Percentiles rank a stretch among this genome's conserved stretches.
Evolutionary conservation across 2,329 filamentous ascomycete genomes (phyloP).

Genomic region (Polytolypa hystricis): DNA sequence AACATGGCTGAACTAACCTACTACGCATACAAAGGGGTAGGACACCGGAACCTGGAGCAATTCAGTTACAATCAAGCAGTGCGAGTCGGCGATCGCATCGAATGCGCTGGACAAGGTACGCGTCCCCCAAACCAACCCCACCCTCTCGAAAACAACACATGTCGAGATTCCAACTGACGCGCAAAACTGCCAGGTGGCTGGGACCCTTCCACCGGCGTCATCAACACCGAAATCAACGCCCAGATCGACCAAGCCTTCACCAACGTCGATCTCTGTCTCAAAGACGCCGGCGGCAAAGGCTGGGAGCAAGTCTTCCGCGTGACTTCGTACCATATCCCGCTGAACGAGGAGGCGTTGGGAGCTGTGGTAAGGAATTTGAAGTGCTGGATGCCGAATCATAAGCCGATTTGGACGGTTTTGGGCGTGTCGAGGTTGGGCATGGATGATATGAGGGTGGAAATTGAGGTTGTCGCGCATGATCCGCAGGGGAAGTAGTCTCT

Average conservation of each 20-base stretch:
- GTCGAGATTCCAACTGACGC: no score
- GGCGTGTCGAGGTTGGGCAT: constrained; percentile 39
- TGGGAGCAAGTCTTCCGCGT: constrained; percentile 45
- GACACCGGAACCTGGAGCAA: constrained; percentile 23
- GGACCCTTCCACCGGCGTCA: constrained; percentile 15
- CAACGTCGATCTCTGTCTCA: constrained; percentile 45
- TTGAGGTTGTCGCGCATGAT: constrained; percentile 45
- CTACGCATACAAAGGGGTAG: constrained; percentile 29
- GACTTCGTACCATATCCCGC: constrained; percentile 35
- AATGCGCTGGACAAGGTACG: constrained; percentile 38
- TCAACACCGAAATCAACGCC: constrained; percentile 28
- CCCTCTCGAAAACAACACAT: no score
- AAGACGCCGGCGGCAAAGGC: constrained; percentile 44
- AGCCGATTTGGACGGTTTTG: constrained; percentile 45
- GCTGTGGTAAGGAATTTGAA: constrained; percentile 39
- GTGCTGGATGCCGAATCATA: constrained; percentile 42
- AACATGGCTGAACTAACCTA: constrained; percentile 26
- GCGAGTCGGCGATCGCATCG: constrained; percentile 38
- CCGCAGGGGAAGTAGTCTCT: constrained; percentile 7
- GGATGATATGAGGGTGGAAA: constrained; percentile 46
- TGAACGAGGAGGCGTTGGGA: constrained; percentile 31
- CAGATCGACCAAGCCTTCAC: constrained; percentile 45
- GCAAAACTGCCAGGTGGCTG: constrained; percentile 25
- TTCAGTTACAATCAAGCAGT: constrained; percentile 39
- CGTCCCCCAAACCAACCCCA: neutral